phyloP scores from a whole-genome alignment of 495 filamentous ascomycete genomes.

The Penicillium atrosanguineum region DNA sequence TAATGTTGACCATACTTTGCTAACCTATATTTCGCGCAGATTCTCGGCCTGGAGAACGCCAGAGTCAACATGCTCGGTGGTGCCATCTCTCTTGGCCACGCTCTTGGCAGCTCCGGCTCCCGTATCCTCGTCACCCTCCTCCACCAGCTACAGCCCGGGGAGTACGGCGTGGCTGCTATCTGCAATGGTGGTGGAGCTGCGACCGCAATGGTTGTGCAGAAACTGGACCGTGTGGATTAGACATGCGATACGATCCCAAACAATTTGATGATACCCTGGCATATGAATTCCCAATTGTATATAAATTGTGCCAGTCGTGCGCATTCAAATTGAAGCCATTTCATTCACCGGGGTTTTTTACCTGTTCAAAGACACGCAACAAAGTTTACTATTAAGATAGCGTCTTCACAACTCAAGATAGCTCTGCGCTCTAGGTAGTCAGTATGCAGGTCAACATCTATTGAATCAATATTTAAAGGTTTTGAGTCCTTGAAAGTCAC shows the following conservation, averaged over 20 bases:
- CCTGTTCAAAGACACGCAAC: not conserved
- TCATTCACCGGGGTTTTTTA: not conserved
- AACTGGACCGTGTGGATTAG: conserved; percentile 64
- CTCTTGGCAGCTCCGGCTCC: conserved; percentile 89
- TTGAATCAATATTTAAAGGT: not conserved
- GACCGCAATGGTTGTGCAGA: conserved; percentile 88
- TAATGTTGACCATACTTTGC: not conserved
- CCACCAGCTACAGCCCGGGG: conserved; percentile 83
- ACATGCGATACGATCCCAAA: not conserved
- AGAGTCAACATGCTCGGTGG: conserved; percentile 87
- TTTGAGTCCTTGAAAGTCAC: not conserved
- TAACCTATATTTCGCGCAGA: conserved; percentile 44
- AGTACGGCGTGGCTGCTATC: conserved; percentile 93
- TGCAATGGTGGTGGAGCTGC: conserved; percentile 96
- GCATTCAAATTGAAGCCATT: conserved; percentile 1
- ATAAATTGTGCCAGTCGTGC: conserved; percentile 4
- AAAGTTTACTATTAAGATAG: not conserved
- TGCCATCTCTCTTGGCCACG: conserved; percentile 91
- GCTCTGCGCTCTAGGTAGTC: not conserved
- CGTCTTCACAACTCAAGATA: too few species aligned
- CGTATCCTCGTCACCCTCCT: conserved; percentile 87
- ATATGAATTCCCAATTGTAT: not conserved
- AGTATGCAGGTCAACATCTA: not conserved
- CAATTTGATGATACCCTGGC: conserved; percentile 22
- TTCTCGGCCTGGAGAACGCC: conserved; percentile 71